Evolutionary conservation across 352 stramenopile genomes (phyloP).

Genomic region (Phytophthora tentaculata): DNA sequence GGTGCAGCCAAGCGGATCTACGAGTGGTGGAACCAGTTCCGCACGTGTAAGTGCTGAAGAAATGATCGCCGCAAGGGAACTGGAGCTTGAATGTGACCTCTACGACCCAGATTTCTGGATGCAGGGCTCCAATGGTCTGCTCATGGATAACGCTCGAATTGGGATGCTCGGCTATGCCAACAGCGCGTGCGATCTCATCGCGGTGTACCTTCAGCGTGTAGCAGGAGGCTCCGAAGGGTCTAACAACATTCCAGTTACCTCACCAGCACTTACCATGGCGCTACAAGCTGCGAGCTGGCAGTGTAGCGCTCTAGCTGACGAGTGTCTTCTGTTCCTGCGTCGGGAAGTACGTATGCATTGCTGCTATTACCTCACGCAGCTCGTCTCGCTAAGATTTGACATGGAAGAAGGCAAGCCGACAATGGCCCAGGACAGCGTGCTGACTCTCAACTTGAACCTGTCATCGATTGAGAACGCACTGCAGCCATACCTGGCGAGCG

Average conservation of each 20-base stretch:
- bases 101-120: conserved; percentile 66
- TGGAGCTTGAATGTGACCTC: conserved; percentile 68
- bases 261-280: conserved; percentile 40
- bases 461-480: conserved; percentile 78
- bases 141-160: conserved; percentile 80
- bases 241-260: conserved; percentile 26
- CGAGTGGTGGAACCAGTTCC: not conserved
- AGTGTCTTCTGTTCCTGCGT: conserved; percentile 81
- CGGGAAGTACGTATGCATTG: conserved; percentile 79
- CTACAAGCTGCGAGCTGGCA: conserved; percentile 70
- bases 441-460: conserved; percentile 80
- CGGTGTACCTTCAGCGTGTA: conserved; percentile 50
- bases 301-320: conserved; percentile 75
- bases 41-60: conserved; percentile 38
- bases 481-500: conserved; percentile 69
- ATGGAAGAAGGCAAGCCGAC: conserved; percentile 54
- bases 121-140: conserved; percentile 49
- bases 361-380: conserved; percentile 82
- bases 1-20: conserved; percentile 27
- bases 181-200: conserved; percentile 76
- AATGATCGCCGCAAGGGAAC: conserved; percentile 57
- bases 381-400: conserved; percentile 71
- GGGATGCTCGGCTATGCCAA: conserved; percentile 86
- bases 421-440: conserved; percentile 77
- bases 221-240: conserved; percentile 19